These are phyloP conservation scores for Juglanconis juglandina DNA, from an alignment of 2,329 filamentous ascomycete genomes.

Conservation along the genomic window DNA sequence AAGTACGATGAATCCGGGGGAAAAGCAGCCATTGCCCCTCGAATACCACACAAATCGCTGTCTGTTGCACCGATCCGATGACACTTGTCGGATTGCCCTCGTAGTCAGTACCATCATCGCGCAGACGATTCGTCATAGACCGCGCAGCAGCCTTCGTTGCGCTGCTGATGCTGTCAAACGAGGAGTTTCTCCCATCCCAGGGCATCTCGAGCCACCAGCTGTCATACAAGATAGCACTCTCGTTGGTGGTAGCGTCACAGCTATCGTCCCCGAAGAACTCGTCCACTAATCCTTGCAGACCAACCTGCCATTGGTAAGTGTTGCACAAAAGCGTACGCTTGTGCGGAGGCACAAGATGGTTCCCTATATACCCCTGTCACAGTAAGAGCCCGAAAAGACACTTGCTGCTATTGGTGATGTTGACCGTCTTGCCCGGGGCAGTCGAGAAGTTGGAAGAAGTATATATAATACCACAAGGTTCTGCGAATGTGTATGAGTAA, in stretches of 20 bases:
- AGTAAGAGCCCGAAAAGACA: neutral
- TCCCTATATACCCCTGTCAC: no score
- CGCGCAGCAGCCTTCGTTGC: neutral
- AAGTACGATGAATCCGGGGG: neutral
- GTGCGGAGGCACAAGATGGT: no score
- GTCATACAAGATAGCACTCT: neutral
- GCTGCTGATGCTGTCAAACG: conserved; percentile 25
- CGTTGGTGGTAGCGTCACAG: neutral
- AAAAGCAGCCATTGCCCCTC: neutral
- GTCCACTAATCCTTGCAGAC: neutral
- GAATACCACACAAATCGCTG: neutral
- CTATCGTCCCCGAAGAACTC: neutral
- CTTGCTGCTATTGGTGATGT: neutral
- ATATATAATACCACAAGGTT: no score
- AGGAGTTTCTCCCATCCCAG: neutral
- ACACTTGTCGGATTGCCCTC: neutral
- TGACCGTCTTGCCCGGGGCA: neutral
- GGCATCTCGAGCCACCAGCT: neutral
- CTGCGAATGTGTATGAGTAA: no score
- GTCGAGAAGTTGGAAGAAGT: neutral
- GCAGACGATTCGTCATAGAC: neutral
- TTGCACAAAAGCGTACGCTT: no score
- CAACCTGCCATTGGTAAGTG: neutral
- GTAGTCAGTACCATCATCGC: neutral
- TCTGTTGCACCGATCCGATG: neutral